Base-by-base conservation (phyloP, 1,139 yeast genomes). In the Sugiyamaella paludigena region DNA sequence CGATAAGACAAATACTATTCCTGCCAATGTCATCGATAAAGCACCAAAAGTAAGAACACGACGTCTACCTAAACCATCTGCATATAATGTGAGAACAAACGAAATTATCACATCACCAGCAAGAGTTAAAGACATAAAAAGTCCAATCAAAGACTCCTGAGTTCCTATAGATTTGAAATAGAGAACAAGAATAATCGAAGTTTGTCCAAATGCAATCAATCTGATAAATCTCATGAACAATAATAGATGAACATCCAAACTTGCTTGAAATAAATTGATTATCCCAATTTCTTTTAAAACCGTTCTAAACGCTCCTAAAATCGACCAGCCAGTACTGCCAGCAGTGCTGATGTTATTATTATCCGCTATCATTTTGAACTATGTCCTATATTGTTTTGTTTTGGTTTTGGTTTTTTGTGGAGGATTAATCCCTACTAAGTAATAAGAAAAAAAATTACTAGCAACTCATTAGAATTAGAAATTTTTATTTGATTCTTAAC, bases 81-180 rank as follows among this genome's bases (percentile, higher is more conserved):
- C 86, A 60, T 83, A 75, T 86, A 89, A 81, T 0, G 94, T 83
- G 48, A 87, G 68, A 28, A 77, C 50, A 62, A 82, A 84, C 7
- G 92, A 84, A 15, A 86, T 72, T 0, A 76, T 45, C 0, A 87
- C 84, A 61, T 87, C 95, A 0, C 95, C 95, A 2, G 81, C 65
- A 55, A 86, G 68, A 0, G 95, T 86, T 45, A 82, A 68, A 0
- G 94, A 77, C 92, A 87, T 85, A 61, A 87, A 86, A 35, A 78
- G 48, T 2, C 95, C 95, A 40, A 84, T 84, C 31, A 70, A 62
- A 1, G 75, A 60, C 48, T 83, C 85, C 0, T 76, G 59, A 39
- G 84, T 72, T 2, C 74, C 75, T 8, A 84, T 65, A 4, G 75
- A 71, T 51, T 75, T 76, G 34, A 86, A 71, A 56, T 79, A 84